phyloP scores from a whole-genome alignment of 495 filamentous ascomycete genomes.

The Aspergillus asperescens region DNA sequence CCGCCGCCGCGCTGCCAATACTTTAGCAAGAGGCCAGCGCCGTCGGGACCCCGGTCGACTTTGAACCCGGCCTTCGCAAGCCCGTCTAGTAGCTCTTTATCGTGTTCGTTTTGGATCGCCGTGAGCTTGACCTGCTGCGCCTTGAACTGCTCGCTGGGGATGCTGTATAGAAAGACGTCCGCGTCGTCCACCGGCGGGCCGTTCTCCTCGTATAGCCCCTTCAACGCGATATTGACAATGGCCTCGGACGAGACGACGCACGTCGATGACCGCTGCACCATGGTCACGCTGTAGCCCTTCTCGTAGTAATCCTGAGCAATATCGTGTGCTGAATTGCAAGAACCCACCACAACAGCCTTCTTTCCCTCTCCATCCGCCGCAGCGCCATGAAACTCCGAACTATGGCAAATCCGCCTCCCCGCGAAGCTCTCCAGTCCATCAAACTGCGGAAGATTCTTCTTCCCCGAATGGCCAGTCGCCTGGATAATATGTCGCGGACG shows the following conservation, averaged over 20 bases:
- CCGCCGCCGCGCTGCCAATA: conserved; percentile 72
- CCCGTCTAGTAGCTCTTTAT: conserved; percentile 52
- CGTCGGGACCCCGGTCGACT: conserved; percentile 61
- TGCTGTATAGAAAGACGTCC: conserved; percentile 53
- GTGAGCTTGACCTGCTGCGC: conserved; percentile 51
- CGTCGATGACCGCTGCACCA: conserved; percentile 74
- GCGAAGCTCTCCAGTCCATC: conserved; percentile 57
- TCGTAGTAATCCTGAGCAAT: conserved; percentile 80
- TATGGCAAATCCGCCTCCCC: conserved; percentile 56
- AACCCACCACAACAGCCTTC: conserved; percentile 70
- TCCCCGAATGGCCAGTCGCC: conserved; percentile 68
- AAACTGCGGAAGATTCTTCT: conserved; percentile 59
- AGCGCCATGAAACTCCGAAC: conserved; percentile 61
- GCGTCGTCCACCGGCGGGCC: conserved; percentile 53
- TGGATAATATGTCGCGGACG: conserved; percentile 61
- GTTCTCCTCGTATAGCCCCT: conserved; percentile 57
- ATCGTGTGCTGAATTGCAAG: conserved; percentile 77
- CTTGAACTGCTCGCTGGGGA: conserved; percentile 55
- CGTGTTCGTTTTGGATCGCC: conserved; percentile 35
- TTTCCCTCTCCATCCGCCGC: conserved; percentile 46
- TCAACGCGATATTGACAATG: conserved; percentile 49
- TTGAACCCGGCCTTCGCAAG: conserved; percentile 63
- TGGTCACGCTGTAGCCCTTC: conserved; percentile 77
- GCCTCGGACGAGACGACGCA: conserved; percentile 58
- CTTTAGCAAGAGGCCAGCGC: conserved; percentile 63